Conservation (phyloP, 2,329 filamentous ascomycete species). For the Lachnellula cervina region DNA sequence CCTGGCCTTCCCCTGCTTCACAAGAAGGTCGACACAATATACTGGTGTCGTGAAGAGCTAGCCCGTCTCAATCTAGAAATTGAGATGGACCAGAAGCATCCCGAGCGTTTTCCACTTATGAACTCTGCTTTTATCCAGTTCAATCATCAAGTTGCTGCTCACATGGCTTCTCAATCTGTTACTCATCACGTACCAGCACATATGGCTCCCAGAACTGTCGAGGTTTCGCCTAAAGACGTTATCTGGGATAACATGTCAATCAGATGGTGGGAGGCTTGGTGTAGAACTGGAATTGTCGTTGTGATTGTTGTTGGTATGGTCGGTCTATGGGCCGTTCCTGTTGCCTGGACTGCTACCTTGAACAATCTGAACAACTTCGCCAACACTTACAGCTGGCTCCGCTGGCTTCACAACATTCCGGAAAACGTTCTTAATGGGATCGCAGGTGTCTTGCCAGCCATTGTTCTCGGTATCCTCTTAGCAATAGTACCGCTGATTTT, state of each 20-base stretch:
- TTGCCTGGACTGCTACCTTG: constrained; percentile 79
- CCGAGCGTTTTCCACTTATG: constrained; percentile 85
- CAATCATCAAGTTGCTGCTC: constrained; percentile 93
- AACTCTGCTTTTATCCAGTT: constrained; percentile 98
- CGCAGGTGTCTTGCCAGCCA: constrained; percentile 80
- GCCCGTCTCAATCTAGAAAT: constrained; percentile 89
- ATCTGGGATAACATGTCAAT: constrained; percentile 98
- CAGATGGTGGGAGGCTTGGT: constrained; percentile 86
- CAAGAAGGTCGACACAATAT: constrained; percentile 92
- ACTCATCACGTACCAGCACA: constrained; percentile 88
- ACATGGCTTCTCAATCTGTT: constrained; percentile 94
- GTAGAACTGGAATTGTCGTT: constrained; percentile 55
- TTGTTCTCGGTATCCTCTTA: constrained; percentile 71
- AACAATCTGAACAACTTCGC: constrained; percentile 73
- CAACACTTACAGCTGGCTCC: constrained; percentile 60
- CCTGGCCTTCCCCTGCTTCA: constrained; percentile 73
- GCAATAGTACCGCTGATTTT: constrained; percentile 78
- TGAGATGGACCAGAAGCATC: constrained; percentile 79
- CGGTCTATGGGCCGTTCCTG: constrained; percentile 84
- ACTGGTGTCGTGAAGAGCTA: constrained; percentile 81
- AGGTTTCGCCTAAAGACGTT: constrained; percentile 88
- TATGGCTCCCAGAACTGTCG: constrained; percentile 89
- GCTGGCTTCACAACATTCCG: constrained; percentile 62
- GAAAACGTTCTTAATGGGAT: constrained; percentile 60
- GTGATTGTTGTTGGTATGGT: constrained; percentile 68